Evolutionary conservation across 78 protist species (phyloP), one percentile per base, ranked within the genome.

Genomic region (Dictyostelium brefeldianum): DNA sequence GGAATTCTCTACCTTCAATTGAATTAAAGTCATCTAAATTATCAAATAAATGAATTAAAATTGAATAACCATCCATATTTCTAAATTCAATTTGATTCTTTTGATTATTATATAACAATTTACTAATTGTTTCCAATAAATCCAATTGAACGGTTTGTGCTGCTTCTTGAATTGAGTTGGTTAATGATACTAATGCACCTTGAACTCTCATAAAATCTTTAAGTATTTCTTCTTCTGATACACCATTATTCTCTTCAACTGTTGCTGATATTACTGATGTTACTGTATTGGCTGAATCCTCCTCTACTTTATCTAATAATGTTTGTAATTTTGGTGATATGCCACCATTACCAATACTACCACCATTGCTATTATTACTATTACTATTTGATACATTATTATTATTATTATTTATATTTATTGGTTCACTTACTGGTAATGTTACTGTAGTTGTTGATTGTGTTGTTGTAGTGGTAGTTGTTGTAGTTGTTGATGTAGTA

Each of bases 201-300:
- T 87, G 93, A 46, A 77, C 84, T 29, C 93, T 46, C 93, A 87
- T 87, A n/a, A 87, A 87, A 25, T 87, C 93, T 54, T 87, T 87
- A 20, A 87, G 27, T 22, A 87, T 64, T 54, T 74, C 93, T 36
- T 87, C 93, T 48, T 87, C 93, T 25, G 70, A 29, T 22, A 36
- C 51, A 22, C 8, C 22, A 36, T 70, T 70, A 70, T 41, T 70
- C 11, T 57, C 31, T 62, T 62, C 70, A 62, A 0, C 17, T 27
- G 25, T 12, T 51, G 56, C 15, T 14, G 56, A 14, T 8, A 15
- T 29, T 67, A 29, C 4, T 67, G 75, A 29, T 31, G 20, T 25
- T 25, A 7, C 9, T 36, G 43, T 36, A 36, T 36, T 36, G 2
- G 2, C 43, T 22, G 5, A 5, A 75, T 27, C 31, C 1, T 75